Base-by-base conservation (phyloP, 129 eudicot species). In the Oenanthe sinensis region DNA sequence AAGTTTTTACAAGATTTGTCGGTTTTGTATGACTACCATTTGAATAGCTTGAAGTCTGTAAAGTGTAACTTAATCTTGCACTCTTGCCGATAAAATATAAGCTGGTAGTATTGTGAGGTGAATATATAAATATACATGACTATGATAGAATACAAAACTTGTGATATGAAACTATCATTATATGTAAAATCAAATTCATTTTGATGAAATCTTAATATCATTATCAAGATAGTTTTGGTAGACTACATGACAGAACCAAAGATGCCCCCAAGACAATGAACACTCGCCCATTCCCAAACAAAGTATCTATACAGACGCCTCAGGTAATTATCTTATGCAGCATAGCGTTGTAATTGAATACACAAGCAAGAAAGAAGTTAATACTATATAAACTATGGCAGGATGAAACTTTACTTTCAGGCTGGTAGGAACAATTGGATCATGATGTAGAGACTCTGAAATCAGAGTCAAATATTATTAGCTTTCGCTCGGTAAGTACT, bases 341-440 rank as follows among this genome's bases (percentile, higher is more conserved):
- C 48, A 12, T 45, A n/a, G 7, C 40, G 46, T 77, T 54, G 4
- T 43, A 39, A 24, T 22, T 71, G 24, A 76, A 46, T 46, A 15
- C 75, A 33, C 46, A 79, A 81, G 63, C 6, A 54, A 42, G 85
- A 72, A 48, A 24, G 58, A 13, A 49, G 5, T 44, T 55, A 49
- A 50, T 49, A 55, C 50, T 71, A 37, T 75, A 33, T 37, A 19
- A 71, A 76, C 76, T 36, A 16, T 84, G 58, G 75, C 83, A 94
- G 98, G 98, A 94, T 76, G 97, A 94, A 75, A 46, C 78, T 17
- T 83, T 88, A 36, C 90, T 94, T 43, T 77, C 86, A 39, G 97
- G 90, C 81, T 91, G 96, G 98, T 89, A 88, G 79, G 91, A 91
- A 78, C 95, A 89, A 76, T 85, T 94, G 85, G 96, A 94, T 83